Base-by-base conservation (phyloP, 345 rosid species). In the Euphorbia peplus region DNA sequence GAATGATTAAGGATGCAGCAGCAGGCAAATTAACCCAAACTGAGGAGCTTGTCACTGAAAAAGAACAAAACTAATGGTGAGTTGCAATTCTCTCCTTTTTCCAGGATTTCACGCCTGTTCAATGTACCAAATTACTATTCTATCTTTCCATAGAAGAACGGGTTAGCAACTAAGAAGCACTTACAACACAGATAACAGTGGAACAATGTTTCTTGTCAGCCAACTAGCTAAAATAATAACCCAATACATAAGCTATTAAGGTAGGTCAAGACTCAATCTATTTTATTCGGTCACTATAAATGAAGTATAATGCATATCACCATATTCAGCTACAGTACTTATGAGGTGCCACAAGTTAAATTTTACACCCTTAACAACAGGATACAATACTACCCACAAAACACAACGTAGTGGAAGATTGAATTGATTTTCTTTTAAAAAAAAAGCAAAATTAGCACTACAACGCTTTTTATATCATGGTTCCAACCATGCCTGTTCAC, bases 31-130 rank as follows among this genome's bases (percentile, higher is more conserved):
- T 95, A 39, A 92, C 86, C 91, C 81, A 90, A 35, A 95, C 97
- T 4, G 99, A 95, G 79, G 98, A 88, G 83, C 98, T 95, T 28
- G 98, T 95, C 81, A 95, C 99, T 95, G 89, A 64, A 76, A 69
- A 66, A 70, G n/a, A 58, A 67, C 60, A 81, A 62, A 64, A 13
- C 30, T 7, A 30, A 41, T 59, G 50, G 57, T 64, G 41, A 76
- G 56, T 67, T 67, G 26, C 64, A 63, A 67, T 39, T 26, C 37
- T 32, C 37, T 32, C 37, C 37, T 6, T 32, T 32, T 32, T 32
- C 37, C 37, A 32, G 37, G 37, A 32, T 32, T 6, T 32, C 37
- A 2, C 37, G 6, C 37, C 37, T 32, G 37, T 32, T 32, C 37
- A 32, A 6, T 3, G 37, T 32, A 32, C 37, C 37, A 2, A 32